Percentiles rank a stretch among this genome's conserved stretches.
phyloP scores from a whole-genome alignment of 2,329 filamentous ascomycete species.

The Penicillium expansum region DNA sequence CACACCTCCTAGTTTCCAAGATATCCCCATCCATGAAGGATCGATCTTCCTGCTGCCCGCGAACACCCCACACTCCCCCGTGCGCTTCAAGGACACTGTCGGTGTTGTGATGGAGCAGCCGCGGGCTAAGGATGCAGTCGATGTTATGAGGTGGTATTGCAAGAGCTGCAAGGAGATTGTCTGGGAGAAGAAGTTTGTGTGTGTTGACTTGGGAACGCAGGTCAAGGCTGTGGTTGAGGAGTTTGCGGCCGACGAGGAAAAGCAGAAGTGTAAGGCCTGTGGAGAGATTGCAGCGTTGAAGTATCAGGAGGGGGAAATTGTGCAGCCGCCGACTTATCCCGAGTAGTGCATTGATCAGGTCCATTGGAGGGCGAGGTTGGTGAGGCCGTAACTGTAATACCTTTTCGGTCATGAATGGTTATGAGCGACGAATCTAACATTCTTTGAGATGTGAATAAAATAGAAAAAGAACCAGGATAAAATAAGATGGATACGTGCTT shows the following conservation, averaged over 20 bases:
- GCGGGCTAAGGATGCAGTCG: conserved; percentile 65
- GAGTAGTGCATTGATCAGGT: conserved; percentile 21
- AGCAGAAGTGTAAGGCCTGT: conserved; percentile 74
- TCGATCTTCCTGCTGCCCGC: conserved; percentile 89
- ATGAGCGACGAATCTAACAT: conserved; percentile 10
- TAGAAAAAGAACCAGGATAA: background rate
- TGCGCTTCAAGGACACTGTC: conserved; percentile 90
- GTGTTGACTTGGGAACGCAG: conserved; percentile 86
- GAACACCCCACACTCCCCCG: conserved; percentile 96
- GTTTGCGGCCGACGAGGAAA: conserved; percentile 68
- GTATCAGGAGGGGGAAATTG: conserved; percentile 42
- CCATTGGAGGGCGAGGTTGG: background rate
- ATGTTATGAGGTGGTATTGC: conserved; percentile 92
- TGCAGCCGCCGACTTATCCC: conserved; percentile 42
- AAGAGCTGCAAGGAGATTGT: conserved; percentile 67
- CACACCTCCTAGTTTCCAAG: conserved; percentile 62
- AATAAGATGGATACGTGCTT: background rate
- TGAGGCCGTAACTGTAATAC: background rate
- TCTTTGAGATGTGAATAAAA: background rate
- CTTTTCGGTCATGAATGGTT: background rate
- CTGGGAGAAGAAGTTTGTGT: conserved; percentile 83
- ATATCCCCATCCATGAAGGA: conserved; percentile 86
- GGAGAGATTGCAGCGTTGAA: conserved; percentile 65
- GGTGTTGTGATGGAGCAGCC: conserved; percentile 88
- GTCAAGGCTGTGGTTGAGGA: conserved; percentile 86